These are phyloP conservation scores for Rubia yunnanensis DNA, from an alignment of 257 asterid species.

Conservation along the genomic window DNA sequence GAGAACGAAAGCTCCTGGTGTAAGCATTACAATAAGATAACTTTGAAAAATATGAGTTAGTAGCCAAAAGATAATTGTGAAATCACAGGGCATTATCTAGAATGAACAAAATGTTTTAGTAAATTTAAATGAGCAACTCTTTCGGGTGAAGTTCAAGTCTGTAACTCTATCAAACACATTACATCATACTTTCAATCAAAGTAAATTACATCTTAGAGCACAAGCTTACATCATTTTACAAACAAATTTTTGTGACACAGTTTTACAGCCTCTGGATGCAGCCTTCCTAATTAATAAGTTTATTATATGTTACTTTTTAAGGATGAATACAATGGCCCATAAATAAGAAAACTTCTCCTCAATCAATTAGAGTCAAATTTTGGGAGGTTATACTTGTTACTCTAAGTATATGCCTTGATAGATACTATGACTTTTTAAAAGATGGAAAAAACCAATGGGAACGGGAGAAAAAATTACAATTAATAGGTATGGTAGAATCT, in stretches of 20 bases:
- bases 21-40: neutral
- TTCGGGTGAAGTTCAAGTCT: neutral
- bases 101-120: neutral
- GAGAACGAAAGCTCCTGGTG: neutral
- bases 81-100: neutral
- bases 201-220: neutral
- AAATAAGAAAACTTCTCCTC: conserved; percentile 9
- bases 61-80: neutral
- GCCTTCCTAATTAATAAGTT: neutral
- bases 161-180: neutral
- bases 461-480: neutral
- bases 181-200: neutral
- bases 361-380: neutral
- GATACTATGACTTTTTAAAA: neutral
- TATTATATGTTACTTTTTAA: conserved; percentile 1
- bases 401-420: neutral
- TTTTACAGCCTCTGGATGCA: neutral
- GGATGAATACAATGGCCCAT: neutral
- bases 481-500: neutral
- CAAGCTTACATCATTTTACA: neutral
- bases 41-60: neutral
- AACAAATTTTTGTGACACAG: too few relatives aligned
- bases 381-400: neutral
- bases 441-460: neutral
- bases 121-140: neutral